These are phyloP conservation scores for Lactifluus volemus DNA, from an alignment of 768 basidiomycete species.

Conservation along the genomic window DNA sequence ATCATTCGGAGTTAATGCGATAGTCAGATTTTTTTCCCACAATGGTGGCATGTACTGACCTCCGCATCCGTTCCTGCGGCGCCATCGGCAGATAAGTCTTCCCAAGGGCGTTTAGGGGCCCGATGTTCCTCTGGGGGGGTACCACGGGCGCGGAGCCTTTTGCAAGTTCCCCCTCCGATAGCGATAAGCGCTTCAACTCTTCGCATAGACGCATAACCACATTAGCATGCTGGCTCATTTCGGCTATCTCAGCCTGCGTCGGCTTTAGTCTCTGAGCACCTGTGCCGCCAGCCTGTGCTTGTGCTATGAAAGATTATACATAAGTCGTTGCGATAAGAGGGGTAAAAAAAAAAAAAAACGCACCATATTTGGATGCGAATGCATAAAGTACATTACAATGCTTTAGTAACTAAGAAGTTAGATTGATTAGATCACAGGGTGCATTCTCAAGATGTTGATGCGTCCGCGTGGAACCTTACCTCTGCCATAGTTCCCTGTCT, in stretches of 20 bases:
- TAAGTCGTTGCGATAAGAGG: not conserved
- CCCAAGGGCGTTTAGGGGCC: slow-evolving; percentile 73
- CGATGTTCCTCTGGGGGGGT: slow-evolving; percentile 42
- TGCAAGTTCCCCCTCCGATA: slow-evolving; percentile 19
- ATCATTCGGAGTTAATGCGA: slow-evolving; percentile 25
- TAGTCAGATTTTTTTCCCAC: slow-evolving; percentile 9
- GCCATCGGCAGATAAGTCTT: slow-evolving; percentile 50
- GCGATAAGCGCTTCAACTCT: slow-evolving; percentile 40
- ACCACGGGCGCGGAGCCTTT: slow-evolving; percentile 18
- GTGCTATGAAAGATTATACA: slow-evolving; percentile 19
- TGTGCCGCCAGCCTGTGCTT: slow-evolving; percentile 36
- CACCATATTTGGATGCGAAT: slow-evolving; percentile 65
- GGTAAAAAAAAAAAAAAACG: slow-evolving; percentile 20
- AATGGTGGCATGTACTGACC: slow-evolving; percentile 9
- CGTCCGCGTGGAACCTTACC: slow-evolving; percentile 7
- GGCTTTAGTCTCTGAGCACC: slow-evolving; percentile 45
- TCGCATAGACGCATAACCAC: slow-evolving; percentile 64
- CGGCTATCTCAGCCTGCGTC: slow-evolving; percentile 44
- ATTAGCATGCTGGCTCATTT: slow-evolving; percentile 61
- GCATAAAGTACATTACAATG: slow-evolving; percentile 53
- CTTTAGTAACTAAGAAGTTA: slow-evolving; percentile 39
- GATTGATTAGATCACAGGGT: slow-evolving; percentile 7
- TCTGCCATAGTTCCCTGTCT: slow-evolving; percentile 18
- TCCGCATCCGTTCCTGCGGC: slow-evolving; percentile 11
- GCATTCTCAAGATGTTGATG: not conserved